Conservation (phyloP, 441 rosid species). For the Rhodomyrtus psidioides region DNA sequence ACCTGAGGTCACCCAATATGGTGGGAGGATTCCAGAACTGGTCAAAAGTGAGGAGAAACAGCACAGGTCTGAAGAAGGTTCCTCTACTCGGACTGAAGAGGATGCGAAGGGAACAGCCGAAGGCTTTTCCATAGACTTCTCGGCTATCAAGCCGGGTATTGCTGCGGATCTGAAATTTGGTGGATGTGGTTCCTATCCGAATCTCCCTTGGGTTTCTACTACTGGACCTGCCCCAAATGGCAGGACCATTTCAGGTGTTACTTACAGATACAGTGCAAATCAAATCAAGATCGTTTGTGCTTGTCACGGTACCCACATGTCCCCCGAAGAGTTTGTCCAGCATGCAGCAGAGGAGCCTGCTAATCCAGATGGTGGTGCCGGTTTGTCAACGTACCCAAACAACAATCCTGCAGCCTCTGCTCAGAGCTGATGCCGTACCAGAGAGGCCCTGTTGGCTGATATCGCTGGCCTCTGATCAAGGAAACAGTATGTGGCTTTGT, state of each 20-base stretch:
- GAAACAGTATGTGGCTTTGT: slow-evolving; percentile 1
- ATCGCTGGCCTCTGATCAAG: background rate
- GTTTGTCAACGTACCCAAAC: slow-evolving; percentile 36
- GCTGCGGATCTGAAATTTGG: slow-evolving; percentile 79
- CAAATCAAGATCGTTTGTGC: slow-evolving; percentile 90
- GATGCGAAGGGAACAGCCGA: slow-evolving; percentile 33
- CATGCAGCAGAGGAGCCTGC: slow-evolving; percentile 72
- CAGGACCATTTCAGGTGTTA: slow-evolving; percentile 84
- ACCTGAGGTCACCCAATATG: slow-evolving; percentile 29
- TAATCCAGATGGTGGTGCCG: slow-evolving; percentile 37
- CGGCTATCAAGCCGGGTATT: slow-evolving; percentile 84
- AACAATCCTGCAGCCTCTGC: slow-evolving; percentile 73
- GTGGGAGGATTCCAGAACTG: slow-evolving; percentile 32
- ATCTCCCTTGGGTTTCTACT: slow-evolving; percentile 94
- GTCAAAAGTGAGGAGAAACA: slow-evolving; percentile 59
- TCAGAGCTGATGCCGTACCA: slow-evolving; percentile 43
- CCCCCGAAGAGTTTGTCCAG: slow-evolving; percentile 80
- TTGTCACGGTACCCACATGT: slow-evolving; percentile 86
- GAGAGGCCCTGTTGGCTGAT: background rate
- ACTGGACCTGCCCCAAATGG: slow-evolving; percentile 82
- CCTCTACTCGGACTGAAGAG: slow-evolving; percentile 44
- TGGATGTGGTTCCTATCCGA: slow-evolving; percentile 78
- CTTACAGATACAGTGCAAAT: slow-evolving; percentile 60
- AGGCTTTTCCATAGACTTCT: slow-evolving; percentile 42
- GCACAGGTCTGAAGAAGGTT: slow-evolving; percentile 62